These are phyloP conservation scores for Plectosphaerella sp. DNA, from an alignment of 2,329 filamentous ascomycete species.

Conservation along the genomic window DNA sequence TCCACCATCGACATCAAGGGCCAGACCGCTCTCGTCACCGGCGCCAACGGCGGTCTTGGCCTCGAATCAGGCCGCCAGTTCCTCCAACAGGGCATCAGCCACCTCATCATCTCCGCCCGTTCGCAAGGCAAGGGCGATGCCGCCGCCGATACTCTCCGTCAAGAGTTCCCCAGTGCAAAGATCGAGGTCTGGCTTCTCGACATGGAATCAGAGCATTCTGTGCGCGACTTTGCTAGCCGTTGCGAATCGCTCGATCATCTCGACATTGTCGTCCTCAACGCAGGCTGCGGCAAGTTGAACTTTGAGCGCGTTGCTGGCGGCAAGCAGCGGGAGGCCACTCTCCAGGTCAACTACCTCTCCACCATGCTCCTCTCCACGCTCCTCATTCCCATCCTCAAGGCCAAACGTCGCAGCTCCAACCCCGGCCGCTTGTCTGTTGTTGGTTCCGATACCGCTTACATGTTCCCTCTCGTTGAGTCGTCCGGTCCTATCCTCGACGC, in stretches of 20 bases:
- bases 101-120: conserved; percentile 38
- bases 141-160: conserved; percentile 26
- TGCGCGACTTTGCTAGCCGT: conserved; percentile 30
- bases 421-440: conserved; percentile 24
- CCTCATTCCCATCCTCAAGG: conserved; percentile 21
- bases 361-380: conserved; percentile 25
- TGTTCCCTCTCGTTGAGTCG: conserved; percentile 3
- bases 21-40: conserved; percentile 38
- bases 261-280: conserved; percentile 41
- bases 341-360: conserved; percentile 36
- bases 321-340: conserved; percentile 31
- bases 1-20: conserved; percentile 17
- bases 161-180: conserved; percentile 22
- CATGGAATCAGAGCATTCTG: conserved; percentile 35
- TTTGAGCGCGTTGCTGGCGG: conserved; percentile 12
- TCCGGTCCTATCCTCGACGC: conserved; percentile 3
- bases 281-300: conserved; percentile 22
- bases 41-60: conserved; percentile 39
- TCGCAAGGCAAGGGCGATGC: conserved; percentile 29
- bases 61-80: conserved; percentile 37
- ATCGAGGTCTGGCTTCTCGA: conserved; percentile 36
- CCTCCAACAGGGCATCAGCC: conserved; percentile 26
- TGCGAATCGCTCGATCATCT: conserved; percentile 27
- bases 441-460: conserved; percentile 14
- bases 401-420: conserved; percentile 11